These are phyloP conservation scores for Monosporascus sp. DNA, from an alignment of 2,329 filamentous ascomycete species.

Conservation along the genomic window DNA sequence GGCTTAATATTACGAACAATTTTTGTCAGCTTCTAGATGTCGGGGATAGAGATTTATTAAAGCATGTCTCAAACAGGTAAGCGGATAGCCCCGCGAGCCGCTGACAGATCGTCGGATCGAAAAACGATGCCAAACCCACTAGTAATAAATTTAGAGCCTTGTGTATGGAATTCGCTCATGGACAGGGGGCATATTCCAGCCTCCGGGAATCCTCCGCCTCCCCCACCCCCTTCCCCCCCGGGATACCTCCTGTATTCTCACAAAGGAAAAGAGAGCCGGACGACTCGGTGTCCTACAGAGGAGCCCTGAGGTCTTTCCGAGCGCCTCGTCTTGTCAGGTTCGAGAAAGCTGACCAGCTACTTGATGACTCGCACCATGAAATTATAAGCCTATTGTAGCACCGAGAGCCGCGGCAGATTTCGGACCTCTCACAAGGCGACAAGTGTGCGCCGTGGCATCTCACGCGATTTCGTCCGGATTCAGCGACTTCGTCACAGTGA, in stretches of 20 bases:
- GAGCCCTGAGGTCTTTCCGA: background rate
- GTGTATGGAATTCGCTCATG: background rate
- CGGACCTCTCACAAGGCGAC: constrained; percentile 27
- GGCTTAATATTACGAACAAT: background rate
- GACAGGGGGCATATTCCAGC: background rate
- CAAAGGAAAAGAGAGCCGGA: background rate
- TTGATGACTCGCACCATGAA: constrained; percentile 7
- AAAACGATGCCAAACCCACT: background rate
- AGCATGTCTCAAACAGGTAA: background rate
- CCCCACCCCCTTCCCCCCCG: too few relatives aligned
- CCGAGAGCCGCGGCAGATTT: constrained; percentile 19
- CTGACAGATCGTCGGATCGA: background rate
- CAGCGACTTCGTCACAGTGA: constrained; percentile 12
- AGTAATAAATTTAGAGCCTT: background rate
- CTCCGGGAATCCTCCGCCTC: too few relatives aligned
- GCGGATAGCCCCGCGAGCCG: background rate
- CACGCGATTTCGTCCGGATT: constrained; percentile 8
- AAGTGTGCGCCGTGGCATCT: constrained; percentile 22
- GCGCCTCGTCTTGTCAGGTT: background rate
- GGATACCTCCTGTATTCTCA: too few relatives aligned
- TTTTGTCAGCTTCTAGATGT: background rate
- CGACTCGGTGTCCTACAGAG: too few relatives aligned
- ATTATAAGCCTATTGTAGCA: constrained; percentile 13
- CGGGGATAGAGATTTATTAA: background rate
- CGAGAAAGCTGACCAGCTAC: background rate